Base-by-base conservation (phyloP, 495 filamentous ascomycete species). In the Penicillium egyptiacum region DNA sequence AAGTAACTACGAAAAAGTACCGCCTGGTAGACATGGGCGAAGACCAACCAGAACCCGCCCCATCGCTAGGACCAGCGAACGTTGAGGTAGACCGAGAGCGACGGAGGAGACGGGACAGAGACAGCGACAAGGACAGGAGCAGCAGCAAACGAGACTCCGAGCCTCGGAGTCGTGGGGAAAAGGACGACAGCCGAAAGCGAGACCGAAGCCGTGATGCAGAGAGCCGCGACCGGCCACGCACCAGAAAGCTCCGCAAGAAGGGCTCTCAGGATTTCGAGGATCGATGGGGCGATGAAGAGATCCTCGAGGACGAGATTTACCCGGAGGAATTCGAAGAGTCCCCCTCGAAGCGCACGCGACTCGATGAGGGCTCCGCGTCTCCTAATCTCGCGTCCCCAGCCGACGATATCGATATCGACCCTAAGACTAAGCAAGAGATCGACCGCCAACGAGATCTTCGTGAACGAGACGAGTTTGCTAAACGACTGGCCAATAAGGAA, bases 21-120 rank as follows among this genome's bases (percentile, higher is more conserved):
- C 81, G 85, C 10, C 79, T 96, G 22, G 76, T 96, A 39, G 87
- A 91, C 11, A 95, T 95, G 91, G 88, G 87, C 45, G 89, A 90
- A 28, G 88, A 88, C 6, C 77, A 82, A 23, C 61, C 55, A 37
- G 73, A 70, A 10, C 44, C 66, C 0, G 55, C 61, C 40, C 54
- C 63, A 37, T 69, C 70, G 12, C 63, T 84, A 39, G 81, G 78
- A 4, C 81, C 85, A 0, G 65, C 71, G 16, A 79, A 77, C 57
- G 75, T 79, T 31, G 79, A 81, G 49, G 75, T 78, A 31, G 81
- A 83, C 50, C 79, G 68, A 46, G 61, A 66, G 37, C 62, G 69
- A 59, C 75, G 80, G 25, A 79, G 77, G 35, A 83, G 85, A 51
- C 74, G 73, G 20, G 71, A 76, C 8, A 60, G 68, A 30, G 62